Evolutionary conservation across 2,329 filamentous ascomycete species (phyloP), one percentile per base, ranked within the genome.

Genomic region (Golovinomyces cichoracearum): DNA sequence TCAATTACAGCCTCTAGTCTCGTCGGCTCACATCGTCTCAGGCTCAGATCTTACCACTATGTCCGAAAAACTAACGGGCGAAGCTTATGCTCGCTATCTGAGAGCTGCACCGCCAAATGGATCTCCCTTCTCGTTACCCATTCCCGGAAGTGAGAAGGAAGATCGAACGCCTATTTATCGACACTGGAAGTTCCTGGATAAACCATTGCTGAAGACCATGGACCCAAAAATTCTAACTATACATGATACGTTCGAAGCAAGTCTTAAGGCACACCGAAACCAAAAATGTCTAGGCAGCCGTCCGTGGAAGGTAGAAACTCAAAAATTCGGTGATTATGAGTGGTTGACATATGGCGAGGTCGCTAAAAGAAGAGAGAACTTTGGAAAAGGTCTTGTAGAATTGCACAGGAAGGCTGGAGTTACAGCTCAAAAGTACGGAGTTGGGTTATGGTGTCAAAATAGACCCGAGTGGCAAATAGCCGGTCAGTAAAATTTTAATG

Each of bases 391-490:
- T 50, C 64, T 95, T 45, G 78, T 86, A 35, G 80, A 90, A 63
- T 65, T 95, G 55, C 83, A 93, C 63, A 72, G 79, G 60, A 70
- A 75, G 57, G 68, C 75, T 52, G 82, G 83, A 48, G 69, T 88
- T 41, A 70, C 69, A 12, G 73, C 69, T 4, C 65, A 70, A 45
- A 78, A 80, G 59, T 80, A 81, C 60, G 82, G 79, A 48, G 69
- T 92, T 53, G 84, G 83, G 21, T 64, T 93, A 46, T 93, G 83
- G 83, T 83, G 81, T 58, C 80, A 84, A 63, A 92, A 92, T 64
- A 72, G 83, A 51, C 78, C 83, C 0, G 83, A 93, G 64, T 93
- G 83, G 84, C 83, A 92, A 67, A 76, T 93, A 52, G 74, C 78
- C 49, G 77, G 76, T 79, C 61, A 56, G 68, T 56, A 23, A 21